These are phyloP conservation scores for Phytopythium ostracodes DNA, from an alignment of 352 stramenopile species.

Conservation along the genomic window DNA sequence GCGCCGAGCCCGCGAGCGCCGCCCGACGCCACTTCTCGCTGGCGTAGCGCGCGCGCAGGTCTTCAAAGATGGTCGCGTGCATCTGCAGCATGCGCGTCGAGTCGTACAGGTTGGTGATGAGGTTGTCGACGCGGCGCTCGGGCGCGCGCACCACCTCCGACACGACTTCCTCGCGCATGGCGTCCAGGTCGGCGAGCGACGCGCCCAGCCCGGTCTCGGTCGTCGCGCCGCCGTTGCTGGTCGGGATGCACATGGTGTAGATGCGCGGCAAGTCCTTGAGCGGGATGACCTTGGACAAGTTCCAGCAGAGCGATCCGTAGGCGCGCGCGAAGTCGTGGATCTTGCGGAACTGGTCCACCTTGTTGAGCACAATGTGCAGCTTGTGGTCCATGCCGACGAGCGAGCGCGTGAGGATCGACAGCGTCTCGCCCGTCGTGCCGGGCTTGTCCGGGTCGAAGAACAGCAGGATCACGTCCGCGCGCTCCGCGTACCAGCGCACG, in stretches of 20 bases:
- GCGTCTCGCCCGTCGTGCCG: slow-evolving; percentile 98
- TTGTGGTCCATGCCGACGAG: slow-evolving; percentile 99
- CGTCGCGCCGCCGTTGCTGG: slow-evolving; percentile 44
- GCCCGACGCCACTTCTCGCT: slow-evolving; percentile 78
- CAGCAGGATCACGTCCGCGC: slow-evolving; percentile 98
- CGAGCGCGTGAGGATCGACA: slow-evolving; percentile 96
- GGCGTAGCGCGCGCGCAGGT: slow-evolving; percentile 71
- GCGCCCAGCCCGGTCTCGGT: slow-evolving; percentile 48
- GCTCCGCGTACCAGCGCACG: slow-evolving; percentile 97
- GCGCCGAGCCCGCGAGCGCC: slow-evolving; percentile 53
- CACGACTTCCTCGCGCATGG: slow-evolving; percentile 97
- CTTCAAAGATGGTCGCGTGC: slow-evolving; percentile 90
- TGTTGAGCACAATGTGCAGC: slow-evolving; percentile 99
- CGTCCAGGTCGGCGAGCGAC: slow-evolving; percentile 94
- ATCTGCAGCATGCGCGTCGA: slow-evolving; percentile 92
- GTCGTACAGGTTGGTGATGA: slow-evolving; percentile 98
- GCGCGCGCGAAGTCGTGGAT: slow-evolving; percentile 99
- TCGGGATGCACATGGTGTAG: slow-evolving; percentile 99
- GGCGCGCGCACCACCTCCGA: slow-evolving; percentile 96
- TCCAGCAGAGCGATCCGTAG: slow-evolving; percentile 99
- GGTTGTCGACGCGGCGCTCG: slow-evolving; percentile 98
- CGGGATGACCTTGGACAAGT: slow-evolving; percentile 97
- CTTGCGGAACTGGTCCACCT: slow-evolving; percentile 97
- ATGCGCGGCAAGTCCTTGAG: slow-evolving; percentile 99
- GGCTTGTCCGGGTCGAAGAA: slow-evolving; percentile 99